phyloP scores from a whole-genome alignment of 495 filamentous ascomycete species.

The Aspergillus leporis region DNA sequence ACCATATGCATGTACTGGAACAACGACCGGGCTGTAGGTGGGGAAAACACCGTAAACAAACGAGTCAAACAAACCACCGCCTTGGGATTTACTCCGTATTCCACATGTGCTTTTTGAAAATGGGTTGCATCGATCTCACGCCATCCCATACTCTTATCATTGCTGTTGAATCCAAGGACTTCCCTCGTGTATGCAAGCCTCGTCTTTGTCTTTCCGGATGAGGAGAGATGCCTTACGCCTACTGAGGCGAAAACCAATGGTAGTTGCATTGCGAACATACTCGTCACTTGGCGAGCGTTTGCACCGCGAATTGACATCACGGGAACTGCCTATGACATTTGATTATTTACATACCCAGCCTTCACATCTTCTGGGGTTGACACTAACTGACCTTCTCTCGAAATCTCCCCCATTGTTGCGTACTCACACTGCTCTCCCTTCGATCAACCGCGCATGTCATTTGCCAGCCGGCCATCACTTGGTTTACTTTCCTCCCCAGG shows the following conservation, averaged over 20 bases:
- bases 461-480: slow-evolving; percentile 60
- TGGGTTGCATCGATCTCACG: background rate
- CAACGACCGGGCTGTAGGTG: slow-evolving; percentile 3
- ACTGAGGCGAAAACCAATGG: slow-evolving; percentile 1
- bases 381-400: slow-evolving; percentile 61
- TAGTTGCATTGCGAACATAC: slow-evolving; percentile 18
- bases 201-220: slow-evolving; percentile 12
- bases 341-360: slow-evolving; percentile 66
- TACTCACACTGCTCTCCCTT: slow-evolving; percentile 30
- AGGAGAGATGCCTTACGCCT: slow-evolving; percentile 15
- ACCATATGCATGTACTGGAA: background rate
- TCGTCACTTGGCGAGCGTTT: slow-evolving; percentile 33
- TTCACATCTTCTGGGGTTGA: slow-evolving; percentile 64
- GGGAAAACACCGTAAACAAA: slow-evolving; percentile 27
- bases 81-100: background rate
- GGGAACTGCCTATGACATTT: slow-evolving; percentile 54
- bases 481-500: slow-evolving; percentile 70
- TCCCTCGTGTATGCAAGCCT: background rate
- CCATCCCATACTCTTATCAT: background rate
- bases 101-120: background rate
- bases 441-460: slow-evolving; percentile 31
- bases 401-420: background rate
- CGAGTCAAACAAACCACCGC: slow-evolving; percentile 30
- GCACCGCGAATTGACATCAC: slow-evolving; percentile 40
- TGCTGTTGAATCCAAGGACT: background rate